These are phyloP conservation scores for Elsinoe fawcettii DNA, from an alignment of 2,329 filamentous ascomycete species.

Conservation along the genomic window DNA sequence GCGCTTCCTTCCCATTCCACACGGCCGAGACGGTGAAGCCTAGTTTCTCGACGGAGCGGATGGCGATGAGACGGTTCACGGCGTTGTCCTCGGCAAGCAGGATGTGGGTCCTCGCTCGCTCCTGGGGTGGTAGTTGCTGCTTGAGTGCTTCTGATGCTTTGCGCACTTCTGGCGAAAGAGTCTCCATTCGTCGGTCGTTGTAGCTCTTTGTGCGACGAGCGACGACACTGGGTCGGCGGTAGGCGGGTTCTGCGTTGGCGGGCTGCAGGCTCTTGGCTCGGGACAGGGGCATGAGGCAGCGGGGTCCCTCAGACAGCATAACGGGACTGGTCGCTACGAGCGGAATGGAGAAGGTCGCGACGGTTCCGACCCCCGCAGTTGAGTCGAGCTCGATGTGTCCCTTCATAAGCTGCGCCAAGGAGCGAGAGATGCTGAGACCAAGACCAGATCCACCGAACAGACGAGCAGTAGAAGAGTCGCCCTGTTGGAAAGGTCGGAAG, in stretches of 20 bases:
- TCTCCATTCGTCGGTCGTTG: slow-evolving; percentile 7
- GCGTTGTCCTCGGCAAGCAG: slow-evolving; percentile 17
- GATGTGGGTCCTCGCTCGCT: slow-evolving; percentile 13
- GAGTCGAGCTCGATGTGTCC: slow-evolving; percentile 30
- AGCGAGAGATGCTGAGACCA: slow-evolving; percentile 34
- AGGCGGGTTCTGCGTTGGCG: not conserved
- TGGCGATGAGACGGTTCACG: slow-evolving; percentile 18
- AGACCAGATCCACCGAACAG: slow-evolving; percentile 34
- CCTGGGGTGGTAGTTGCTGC: slow-evolving; percentile 4
- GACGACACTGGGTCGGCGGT: not conserved
- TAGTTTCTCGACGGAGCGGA: slow-evolving; percentile 13
- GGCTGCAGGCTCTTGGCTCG: not conserved
- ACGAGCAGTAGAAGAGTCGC: slow-evolving; percentile 16
- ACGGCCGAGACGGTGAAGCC: slow-evolving; percentile 17
- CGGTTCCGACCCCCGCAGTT: not conserved
- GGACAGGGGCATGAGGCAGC: slow-evolving; percentile 1
- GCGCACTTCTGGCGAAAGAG: not conserved
- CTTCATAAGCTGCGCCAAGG: slow-evolving; percentile 29
- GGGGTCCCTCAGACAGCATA: slow-evolving; percentile 1
- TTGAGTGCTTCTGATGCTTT: slow-evolving; percentile 5
- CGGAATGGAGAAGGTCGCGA: slow-evolving; percentile 12
- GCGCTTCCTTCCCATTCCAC: slow-evolving; percentile 17
- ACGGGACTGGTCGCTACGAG: not conserved
- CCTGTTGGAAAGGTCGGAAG: slow-evolving; percentile 19
- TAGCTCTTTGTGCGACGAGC: slow-evolving; percentile 10